These are phyloP conservation scores for Amborella trichopoda DNA, from an alignment of 164 flowering plant genomes.

Conservation along the genomic window DNA sequence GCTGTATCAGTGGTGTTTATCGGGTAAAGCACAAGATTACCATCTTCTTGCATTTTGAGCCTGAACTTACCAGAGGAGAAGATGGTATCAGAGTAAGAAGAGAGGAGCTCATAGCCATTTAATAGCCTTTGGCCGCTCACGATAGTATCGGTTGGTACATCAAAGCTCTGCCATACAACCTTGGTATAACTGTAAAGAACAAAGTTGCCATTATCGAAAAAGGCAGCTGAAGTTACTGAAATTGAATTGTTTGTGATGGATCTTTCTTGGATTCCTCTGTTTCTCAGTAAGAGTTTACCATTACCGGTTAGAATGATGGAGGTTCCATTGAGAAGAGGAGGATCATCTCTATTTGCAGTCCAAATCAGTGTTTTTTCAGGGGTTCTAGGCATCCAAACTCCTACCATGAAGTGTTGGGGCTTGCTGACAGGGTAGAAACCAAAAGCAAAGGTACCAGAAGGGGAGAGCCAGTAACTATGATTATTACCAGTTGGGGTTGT, in stretches of 20 bases:
- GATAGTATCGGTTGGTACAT: conserved; percentile 7
- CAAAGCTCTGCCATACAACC: conserved; percentile 5
- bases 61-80: no score
- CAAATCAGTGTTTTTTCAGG: conserved; percentile 21
- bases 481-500: background rate
- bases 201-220: conserved; percentile 8
- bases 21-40: no score
- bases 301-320: conserved; percentile 8
- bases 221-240: conserved; percentile 4
- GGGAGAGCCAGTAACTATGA: conserved; percentile 14
- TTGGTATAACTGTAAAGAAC: background rate
- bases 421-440: conserved; percentile 15
- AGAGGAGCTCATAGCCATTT: no score
- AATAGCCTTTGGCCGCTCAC: conserved; percentile 3
- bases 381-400: conserved; percentile 21
- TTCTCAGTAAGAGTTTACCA: conserved; percentile 6
- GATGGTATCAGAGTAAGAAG: no score
- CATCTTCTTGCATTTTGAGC: no score
- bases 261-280: background rate
- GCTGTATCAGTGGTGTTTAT: no score
- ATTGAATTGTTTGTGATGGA: no score
- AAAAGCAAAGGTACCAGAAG: conserved; percentile 22
- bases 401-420: conserved; percentile 9
- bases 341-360: conserved; percentile 11
- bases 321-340: conserved; percentile 7